These are phyloP conservation scores for Biscutella laevigata DNA, from an alignment of 441 rosid species.

Conservation along the genomic window DNA sequence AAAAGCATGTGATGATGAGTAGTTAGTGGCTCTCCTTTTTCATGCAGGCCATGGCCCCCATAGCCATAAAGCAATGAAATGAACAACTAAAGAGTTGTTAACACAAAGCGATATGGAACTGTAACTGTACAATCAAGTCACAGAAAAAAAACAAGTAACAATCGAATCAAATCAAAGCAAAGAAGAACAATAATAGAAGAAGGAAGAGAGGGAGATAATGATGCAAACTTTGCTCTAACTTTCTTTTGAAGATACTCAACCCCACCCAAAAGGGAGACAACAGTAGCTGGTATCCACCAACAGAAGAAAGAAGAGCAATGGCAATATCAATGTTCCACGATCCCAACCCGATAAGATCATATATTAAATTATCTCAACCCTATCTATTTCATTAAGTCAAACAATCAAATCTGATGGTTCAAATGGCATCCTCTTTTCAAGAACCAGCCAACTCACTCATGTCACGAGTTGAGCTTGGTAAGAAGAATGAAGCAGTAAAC, in stretches of 20 bases:
- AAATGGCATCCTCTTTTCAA: too few relatives aligned
- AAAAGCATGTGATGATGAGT: constrained; percentile 19
- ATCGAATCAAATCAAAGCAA: constrained; percentile 6
- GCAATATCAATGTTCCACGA: constrained; percentile 25
- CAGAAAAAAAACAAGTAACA: constrained; percentile 6
- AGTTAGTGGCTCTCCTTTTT: constrained; percentile 14
- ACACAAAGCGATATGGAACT: not conserved
- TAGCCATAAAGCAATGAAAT: constrained; percentile 6
- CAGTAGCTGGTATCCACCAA: constrained; percentile 43
- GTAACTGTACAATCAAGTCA: not conserved
- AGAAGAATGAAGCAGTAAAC: too few relatives aligned
- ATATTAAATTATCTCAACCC: too few relatives aligned
- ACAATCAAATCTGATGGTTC: too few relatives aligned
- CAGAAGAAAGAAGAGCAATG: constrained; percentile 26
- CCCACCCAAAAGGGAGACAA: constrained; percentile 27
- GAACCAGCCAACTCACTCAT: too few relatives aligned
- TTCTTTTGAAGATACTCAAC: constrained; percentile 19
- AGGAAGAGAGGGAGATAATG: constrained; percentile 12
- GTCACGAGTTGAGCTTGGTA: too few relatives aligned
- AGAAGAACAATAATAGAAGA: constrained; percentile 23
- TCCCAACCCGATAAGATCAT: too few relatives aligned
- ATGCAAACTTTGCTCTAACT: constrained; percentile 20
- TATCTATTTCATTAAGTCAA: too few relatives aligned
- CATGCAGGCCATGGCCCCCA: not conserved
- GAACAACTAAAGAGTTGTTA: too few relatives aligned